Evolutionary conservation across 257 asterid genomes (phyloP).

Genomic region (Craterostigma plantagineum): DNA sequence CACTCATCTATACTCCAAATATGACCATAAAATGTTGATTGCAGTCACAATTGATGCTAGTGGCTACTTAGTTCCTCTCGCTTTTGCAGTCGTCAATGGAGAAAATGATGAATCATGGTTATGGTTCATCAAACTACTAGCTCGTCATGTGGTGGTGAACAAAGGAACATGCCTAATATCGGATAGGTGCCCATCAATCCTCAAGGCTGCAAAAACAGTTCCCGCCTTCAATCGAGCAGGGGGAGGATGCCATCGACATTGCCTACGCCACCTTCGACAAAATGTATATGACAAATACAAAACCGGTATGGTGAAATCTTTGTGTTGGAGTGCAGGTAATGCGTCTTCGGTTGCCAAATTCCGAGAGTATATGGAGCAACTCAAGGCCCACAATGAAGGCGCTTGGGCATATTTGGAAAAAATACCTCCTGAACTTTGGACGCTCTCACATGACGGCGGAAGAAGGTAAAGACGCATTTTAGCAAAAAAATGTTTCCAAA

Average conservation of each 20-base stretch:
- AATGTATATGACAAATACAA: background rate
- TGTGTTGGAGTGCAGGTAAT: background rate
- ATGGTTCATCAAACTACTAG: background rate
- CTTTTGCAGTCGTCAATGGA: background rate
- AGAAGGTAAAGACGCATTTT: background rate
- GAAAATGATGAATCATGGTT: conserved; percentile 4
- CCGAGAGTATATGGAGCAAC: background rate
- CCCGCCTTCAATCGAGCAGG: background rate
- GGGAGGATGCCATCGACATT: background rate
- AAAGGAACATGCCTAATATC: background rate
- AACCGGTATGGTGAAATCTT: background rate
- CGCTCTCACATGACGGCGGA: conserved; percentile 1
- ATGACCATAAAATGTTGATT: background rate
- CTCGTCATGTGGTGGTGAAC: background rate
- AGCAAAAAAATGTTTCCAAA: too few relatives aligned
- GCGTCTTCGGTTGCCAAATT: background rate
- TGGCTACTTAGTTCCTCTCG: background rate
- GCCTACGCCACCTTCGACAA: background rate
- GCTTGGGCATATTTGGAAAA: background rate
- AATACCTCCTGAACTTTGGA: background rate
- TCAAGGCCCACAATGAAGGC: background rate
- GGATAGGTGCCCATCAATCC: background rate
- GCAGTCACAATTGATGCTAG: background rate
- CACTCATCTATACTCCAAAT: background rate
- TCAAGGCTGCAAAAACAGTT: background rate